Evolutionary conservation across 2,329 filamentous ascomycete genomes (phyloP), one percentile per base, ranked within the genome.

Genomic region (Cladosporium halotolerans): DNA sequence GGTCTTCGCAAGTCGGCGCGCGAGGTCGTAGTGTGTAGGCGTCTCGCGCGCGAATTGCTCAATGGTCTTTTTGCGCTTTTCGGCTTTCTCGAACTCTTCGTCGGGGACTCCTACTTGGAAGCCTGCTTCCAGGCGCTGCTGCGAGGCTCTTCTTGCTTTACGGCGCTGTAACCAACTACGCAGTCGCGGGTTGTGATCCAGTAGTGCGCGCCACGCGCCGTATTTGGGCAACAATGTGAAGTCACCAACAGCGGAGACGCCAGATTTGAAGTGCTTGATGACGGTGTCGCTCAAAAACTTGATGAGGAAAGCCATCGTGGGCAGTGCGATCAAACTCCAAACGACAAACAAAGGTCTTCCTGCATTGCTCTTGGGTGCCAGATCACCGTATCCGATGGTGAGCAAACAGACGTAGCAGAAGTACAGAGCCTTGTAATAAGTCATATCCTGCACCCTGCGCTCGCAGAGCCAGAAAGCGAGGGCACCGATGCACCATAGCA

Each of bases 291-390:
- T 88, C 55, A 93, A 86, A 60, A 91, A 87, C 9, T 83, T 86
- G 58, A 95, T 87, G 10, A 96, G 78, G 14, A 95, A 84, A 0
- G 91, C 95, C 79, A 91, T 91, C 2, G 88, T 91, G 0, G 91
- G 91, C 3, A 96, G 77, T 0, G 90, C 89, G 23, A 96, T 78
- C 1, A 96, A 69, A 11, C 85, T 88, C 91, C 91, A 96, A 53
- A 96, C 84, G n/a, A 96, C 88, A 63, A 95, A 96, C 67, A 96
- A 95, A 0, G 88, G 82, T 52, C 88, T 84, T 1, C 88, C 89
- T 0, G 84, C 79, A 58, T 90, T 91, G 2, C 85, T 88, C n/a
- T 83, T 75, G 0, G 89, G 89, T 1, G 84, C 82, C 4, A 85
- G 69, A 59, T 95, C 89, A 3, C 91, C 91, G 62, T 95, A 96